Percentiles rank a stretch among this genome's conserved stretches.
phyloP scores from a whole-genome alignment of 139 green algal species.

The Eudorina sp. region DNA sequence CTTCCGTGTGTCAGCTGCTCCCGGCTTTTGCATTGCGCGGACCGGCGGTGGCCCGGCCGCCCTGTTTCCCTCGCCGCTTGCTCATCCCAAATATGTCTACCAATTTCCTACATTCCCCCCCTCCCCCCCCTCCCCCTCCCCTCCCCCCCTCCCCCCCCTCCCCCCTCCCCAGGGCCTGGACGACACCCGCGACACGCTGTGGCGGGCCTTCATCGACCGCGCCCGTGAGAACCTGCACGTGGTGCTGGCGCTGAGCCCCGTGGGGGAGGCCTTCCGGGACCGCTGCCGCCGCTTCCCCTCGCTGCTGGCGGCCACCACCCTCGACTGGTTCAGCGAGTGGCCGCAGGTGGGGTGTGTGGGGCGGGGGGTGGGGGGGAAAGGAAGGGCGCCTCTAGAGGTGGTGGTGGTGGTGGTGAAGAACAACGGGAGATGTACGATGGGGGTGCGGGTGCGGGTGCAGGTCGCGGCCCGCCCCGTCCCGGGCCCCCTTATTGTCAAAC shows the following conservation, averaged over 20 bases:
- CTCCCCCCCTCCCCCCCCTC: background rate
- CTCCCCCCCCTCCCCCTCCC: background rate
- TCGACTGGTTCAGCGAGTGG: slow-evolving; percentile 87
- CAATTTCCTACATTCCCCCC: too few species aligned
- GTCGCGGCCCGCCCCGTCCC: too few species aligned
- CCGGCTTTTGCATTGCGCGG: too few species aligned
- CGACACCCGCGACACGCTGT: slow-evolving; percentile 59
- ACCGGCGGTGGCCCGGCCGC: too few species aligned
- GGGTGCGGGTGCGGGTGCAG: too few species aligned
- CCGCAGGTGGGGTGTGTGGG: slow-evolving; percentile 44
- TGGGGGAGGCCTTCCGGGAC: slow-evolving; percentile 82
- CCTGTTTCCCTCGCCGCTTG: too few species aligned
- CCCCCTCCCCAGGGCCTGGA: slow-evolving; percentile 25
- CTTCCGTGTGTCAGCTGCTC: too few species aligned
- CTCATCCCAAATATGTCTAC: too few species aligned
- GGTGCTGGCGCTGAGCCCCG: slow-evolving; percentile 86
- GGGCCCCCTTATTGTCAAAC: too few species aligned
- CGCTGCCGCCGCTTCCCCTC: slow-evolving; percentile 67
- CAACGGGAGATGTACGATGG: background rate
- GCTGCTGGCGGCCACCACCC: slow-evolving; percentile 79
- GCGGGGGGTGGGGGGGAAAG: background rate
- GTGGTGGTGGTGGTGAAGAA: background rate
- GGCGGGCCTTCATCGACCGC: slow-evolving; percentile 56
- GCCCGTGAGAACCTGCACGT: slow-evolving; percentile 86
- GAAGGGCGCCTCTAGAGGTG: background rate